phyloP scores from a whole-genome alignment of 164 flowering plant genomes.

The Berberis thunbergii region DNA sequence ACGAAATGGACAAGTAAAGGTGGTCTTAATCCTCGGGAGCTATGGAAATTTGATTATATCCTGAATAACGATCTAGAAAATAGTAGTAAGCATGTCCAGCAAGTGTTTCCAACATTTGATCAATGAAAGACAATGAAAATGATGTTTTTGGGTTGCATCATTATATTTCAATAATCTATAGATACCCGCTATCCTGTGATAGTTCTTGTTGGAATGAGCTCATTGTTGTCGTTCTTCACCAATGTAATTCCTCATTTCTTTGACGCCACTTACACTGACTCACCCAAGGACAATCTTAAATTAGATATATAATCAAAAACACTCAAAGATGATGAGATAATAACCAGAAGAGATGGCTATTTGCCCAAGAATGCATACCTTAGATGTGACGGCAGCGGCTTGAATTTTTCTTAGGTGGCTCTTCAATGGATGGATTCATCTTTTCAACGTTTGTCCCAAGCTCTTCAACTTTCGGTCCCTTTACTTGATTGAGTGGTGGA shows the following conservation, averaged over 20 bases:
- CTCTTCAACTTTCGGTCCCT: too few species aligned
- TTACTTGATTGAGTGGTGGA: too few species aligned
- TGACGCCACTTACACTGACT: neutral
- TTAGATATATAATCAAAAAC: neutral
- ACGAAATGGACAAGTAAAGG: neutral
- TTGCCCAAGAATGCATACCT: too few species aligned
- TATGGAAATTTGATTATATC: neutral
- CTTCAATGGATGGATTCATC: too few species aligned
- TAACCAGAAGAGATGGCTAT: too few species aligned
- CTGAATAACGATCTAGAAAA: neutral
- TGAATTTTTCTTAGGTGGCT: too few species aligned
- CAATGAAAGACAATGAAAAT: neutral
- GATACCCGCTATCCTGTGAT: neutral
- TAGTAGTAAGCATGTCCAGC: neutral
- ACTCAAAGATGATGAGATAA: too few species aligned
- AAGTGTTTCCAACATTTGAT: neutral
- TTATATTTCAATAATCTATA: neutral
- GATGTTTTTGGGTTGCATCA: neutral
- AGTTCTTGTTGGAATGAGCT: neutral
- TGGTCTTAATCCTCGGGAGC: neutral
- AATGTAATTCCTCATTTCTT: neutral
- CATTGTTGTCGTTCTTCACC: neutral
- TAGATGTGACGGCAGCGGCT: too few species aligned
- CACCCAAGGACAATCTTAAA: neutral
- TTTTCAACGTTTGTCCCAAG: too few species aligned